Evolutionary conservation across 78 protist species (phyloP).

Genomic region (Dictyostelium brefeldianum): DNA sequence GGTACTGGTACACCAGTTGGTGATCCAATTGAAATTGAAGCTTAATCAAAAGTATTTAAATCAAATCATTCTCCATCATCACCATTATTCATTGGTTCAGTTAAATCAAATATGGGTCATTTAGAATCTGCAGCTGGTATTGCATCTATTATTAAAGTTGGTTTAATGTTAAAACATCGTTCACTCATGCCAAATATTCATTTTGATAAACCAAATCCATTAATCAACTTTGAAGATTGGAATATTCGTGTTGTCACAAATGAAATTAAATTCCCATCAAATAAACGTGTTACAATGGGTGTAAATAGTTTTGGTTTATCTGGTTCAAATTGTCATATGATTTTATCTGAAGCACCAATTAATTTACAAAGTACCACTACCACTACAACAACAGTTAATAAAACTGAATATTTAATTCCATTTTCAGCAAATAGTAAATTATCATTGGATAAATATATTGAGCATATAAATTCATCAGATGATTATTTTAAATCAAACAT

Average conservation of each 20-base stretch:
- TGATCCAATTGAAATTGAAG: slow-evolving; percentile 91
- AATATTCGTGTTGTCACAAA: slow-evolving; percentile 70
- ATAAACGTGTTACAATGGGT: slow-evolving; percentile 70
- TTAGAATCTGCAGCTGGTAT: slow-evolving; percentile 88
- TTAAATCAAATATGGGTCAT: slow-evolving; percentile 90
- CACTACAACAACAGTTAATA: not conserved
- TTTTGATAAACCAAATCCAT: slow-evolving; percentile 59
- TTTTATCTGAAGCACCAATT: slow-evolving; percentile 43
- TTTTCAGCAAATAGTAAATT: slow-evolving; percentile 49
- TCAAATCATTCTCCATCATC: not conserved
- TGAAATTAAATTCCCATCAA: slow-evolving; percentile 33
- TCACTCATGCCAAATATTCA: slow-evolving; percentile 62
- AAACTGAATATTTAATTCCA: slow-evolving; percentile 68
- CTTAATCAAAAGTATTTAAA: slow-evolving; percentile 65
- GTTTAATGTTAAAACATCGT: slow-evolving; percentile 61
- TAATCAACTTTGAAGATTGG: slow-evolving; percentile 71
- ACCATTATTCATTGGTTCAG: slow-evolving; percentile 81
- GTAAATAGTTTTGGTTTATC: slow-evolving; percentile 88
- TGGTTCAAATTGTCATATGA: slow-evolving; percentile 90
- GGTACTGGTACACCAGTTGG: slow-evolving; percentile 94
- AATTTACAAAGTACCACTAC: not conserved
- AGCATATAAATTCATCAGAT: not conserved
- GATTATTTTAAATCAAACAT: not conserved
- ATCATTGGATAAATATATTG: slow-evolving; percentile 47
- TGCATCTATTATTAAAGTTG: slow-evolving; percentile 72